Conservation (phyloP, 139 green algal species). For the Closterium sp. region DNA sequence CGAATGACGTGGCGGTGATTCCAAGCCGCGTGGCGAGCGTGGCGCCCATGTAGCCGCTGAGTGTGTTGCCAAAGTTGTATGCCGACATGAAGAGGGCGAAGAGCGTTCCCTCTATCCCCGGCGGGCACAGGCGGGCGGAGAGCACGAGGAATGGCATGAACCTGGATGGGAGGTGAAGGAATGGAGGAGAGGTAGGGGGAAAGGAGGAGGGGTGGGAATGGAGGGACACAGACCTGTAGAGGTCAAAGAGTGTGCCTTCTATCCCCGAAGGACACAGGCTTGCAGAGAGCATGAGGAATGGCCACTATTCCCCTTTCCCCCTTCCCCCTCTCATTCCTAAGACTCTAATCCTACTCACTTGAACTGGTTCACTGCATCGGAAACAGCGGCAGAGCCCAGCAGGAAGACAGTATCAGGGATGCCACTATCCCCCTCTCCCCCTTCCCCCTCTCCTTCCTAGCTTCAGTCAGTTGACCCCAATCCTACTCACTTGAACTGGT, state of each 20-base stretch:
- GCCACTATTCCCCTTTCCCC: too few species aligned
- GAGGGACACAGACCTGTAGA: too few species aligned
- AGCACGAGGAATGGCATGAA: conserved; percentile 98
- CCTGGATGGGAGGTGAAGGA: neutral
- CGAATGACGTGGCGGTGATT: conserved; percentile 17
- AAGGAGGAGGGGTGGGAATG: too few species aligned
- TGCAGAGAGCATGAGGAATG: too few species aligned
- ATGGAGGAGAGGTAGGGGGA: too few species aligned
- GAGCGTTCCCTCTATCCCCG: conserved; percentile 90
- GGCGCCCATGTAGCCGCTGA: conserved; percentile 34
- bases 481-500: conserved; percentile 30
- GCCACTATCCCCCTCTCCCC: neutral
- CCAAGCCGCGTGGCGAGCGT: conserved; percentile 2
- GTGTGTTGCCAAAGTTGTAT: conserved; percentile 64
- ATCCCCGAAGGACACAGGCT: too few species aligned
- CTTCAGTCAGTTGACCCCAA: too few species aligned
- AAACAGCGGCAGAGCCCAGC: conserved; percentile 1
- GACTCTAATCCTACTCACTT: too few species aligned
- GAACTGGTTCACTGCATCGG: conserved; percentile 23
- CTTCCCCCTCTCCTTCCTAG: too few species aligned
- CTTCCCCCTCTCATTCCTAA: too few species aligned
- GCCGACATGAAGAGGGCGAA: conserved; percentile 95
- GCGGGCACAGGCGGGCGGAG: conserved; percentile 64
- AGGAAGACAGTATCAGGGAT: conserved; percentile 30
- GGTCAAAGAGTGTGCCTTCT: too few species aligned